These are phyloP conservation scores for Flaveria bidentis DNA, from an alignment of 129 eudicot species.

Conservation along the genomic window DNA sequence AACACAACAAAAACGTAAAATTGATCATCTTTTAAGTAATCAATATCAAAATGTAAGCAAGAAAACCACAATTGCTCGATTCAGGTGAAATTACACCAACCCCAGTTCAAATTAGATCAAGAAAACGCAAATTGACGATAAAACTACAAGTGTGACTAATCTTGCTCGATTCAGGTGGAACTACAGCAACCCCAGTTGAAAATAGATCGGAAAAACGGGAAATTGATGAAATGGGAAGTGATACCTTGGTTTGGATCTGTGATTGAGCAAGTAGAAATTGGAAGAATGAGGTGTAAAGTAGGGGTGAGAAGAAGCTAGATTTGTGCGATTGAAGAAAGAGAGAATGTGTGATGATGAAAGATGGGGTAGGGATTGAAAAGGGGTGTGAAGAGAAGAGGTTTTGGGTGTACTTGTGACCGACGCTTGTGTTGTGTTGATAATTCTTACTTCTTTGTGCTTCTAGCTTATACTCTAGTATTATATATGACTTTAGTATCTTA, in stretches of 20 bases:
- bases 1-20: neutral
- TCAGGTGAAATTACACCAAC: conserved; percentile 13
- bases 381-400: neutral
- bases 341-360: conserved; percentile 25
- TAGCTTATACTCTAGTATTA: no score
- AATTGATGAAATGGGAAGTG: conserved; percentile 2
- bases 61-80: neutral
- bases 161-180: neutral
- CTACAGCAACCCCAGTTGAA: conserved; percentile 13
- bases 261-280: conserved; percentile 19
- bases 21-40: neutral
- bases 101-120: conserved; percentile 14
- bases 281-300: conserved; percentile 37
- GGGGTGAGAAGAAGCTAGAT: conserved; percentile 23
- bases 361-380: conserved; percentile 1
- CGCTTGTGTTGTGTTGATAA: conserved; percentile 20
- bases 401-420: conserved; percentile 43
- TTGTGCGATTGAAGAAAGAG: conserved; percentile 39
- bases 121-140: neutral
- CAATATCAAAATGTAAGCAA: conserved; percentile 18
- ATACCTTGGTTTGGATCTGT: conserved; percentile 38
- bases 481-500: no score
- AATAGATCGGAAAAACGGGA: conserved; percentile 15
- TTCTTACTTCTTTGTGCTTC: neutral
- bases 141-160: conserved; percentile 9